Conservation (phyloP, 1,139 yeast genomes). For the Candida gigantensis region DNA sequence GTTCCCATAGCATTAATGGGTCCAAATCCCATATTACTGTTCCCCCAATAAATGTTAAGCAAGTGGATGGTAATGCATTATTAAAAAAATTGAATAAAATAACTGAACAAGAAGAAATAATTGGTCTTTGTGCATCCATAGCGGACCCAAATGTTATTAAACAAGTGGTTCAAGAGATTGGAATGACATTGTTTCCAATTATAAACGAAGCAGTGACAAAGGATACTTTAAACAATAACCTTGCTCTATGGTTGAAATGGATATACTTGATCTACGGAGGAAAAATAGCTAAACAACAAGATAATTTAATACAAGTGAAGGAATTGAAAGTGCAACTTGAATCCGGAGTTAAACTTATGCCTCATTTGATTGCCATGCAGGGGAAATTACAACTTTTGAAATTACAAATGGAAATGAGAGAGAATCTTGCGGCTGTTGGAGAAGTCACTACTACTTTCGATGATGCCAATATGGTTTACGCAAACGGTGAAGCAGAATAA, state of each 20-base stretch:
- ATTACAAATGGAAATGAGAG: slow-evolving; percentile 40
- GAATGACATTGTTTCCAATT: slow-evolving; percentile 29
- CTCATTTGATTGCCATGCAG: slow-evolving; percentile 42
- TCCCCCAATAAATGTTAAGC: slow-evolving; percentile 15
- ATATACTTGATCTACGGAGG: slow-evolving; percentile 48
- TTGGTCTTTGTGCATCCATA: slow-evolving; percentile 37
- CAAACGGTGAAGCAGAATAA: slow-evolving; percentile 45
- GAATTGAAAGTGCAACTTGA: slow-evolving; percentile 30
- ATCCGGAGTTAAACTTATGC: slow-evolving; percentile 36
- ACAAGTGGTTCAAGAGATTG: slow-evolving; percentile 23
- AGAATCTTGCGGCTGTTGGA: slow-evolving; percentile 17
- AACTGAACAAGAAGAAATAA: slow-evolving; percentile 11
- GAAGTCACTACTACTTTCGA: slow-evolving; percentile 17
- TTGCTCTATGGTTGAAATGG: slow-evolving; percentile 54
- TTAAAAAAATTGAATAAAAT: slow-evolving; percentile 19
- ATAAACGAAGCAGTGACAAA: slow-evolving; percentile 36
- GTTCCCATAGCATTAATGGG: slow-evolving; percentile 1
- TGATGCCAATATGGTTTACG: slow-evolving; percentile 27
- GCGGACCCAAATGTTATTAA: slow-evolving; percentile 36
- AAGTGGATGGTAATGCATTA: slow-evolving; percentile 27
- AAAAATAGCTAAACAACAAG: slow-evolving; percentile 35
- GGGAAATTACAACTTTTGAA: slow-evolving; percentile 46
- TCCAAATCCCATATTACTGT: slow-evolving; percentile 1
- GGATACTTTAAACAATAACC: slow-evolving; percentile 33
- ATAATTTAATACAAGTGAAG: slow-evolving; percentile 31